Conservation (phyloP, 805 yeast genomes). For the Saturnispora sekii region DNA sequence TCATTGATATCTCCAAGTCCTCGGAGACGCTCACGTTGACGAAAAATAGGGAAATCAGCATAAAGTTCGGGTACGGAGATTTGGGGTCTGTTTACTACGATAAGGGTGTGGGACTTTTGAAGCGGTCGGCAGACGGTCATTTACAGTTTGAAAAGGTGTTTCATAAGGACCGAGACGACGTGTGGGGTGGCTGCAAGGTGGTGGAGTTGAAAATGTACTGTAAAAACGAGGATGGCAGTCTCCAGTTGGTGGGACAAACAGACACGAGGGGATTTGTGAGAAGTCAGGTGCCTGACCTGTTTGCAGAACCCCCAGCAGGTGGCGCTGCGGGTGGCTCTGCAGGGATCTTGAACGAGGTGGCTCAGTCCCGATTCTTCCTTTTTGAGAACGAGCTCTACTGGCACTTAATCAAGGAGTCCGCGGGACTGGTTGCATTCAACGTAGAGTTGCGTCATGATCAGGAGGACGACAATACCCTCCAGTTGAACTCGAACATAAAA, state of each 20-base stretch:
- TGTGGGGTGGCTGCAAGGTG: slow-evolving; percentile 31
- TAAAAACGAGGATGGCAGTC: slow-evolving; percentile 6
- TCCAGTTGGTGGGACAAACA: slow-evolving; percentile 10
- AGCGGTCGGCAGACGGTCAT: slow-evolving; percentile 37
- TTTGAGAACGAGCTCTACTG: slow-evolving; percentile 87
- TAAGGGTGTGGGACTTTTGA: slow-evolving; percentile 65
- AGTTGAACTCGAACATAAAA: slow-evolving; percentile 26
- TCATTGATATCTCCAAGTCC: slow-evolving; percentile 32
- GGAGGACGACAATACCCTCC: slow-evolving; percentile 25
- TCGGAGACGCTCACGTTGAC: slow-evolving; percentile 63
- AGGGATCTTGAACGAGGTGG: slow-evolving; percentile 43
- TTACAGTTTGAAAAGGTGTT: slow-evolving; percentile 28
- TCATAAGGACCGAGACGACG: slow-evolving; percentile 29
- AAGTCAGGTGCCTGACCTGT: not conserved
- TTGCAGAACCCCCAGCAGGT: not conserved
- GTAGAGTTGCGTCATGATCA: slow-evolving; percentile 45
- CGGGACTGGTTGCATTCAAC: slow-evolving; percentile 54
- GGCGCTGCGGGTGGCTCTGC: slow-evolving; percentile 6
- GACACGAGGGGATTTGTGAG: slow-evolving; percentile 5
- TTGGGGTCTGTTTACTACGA: slow-evolving; percentile 74
- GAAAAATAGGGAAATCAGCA: slow-evolving; percentile 39
- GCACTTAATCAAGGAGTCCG: slow-evolving; percentile 69
- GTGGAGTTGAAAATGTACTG: slow-evolving; percentile 46
- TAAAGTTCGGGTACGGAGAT: slow-evolving; percentile 86
- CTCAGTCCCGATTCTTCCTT: slow-evolving; percentile 58